Base-by-base conservation (phyloP, 148 eudicot species). In the Cornus kousa region DNA sequence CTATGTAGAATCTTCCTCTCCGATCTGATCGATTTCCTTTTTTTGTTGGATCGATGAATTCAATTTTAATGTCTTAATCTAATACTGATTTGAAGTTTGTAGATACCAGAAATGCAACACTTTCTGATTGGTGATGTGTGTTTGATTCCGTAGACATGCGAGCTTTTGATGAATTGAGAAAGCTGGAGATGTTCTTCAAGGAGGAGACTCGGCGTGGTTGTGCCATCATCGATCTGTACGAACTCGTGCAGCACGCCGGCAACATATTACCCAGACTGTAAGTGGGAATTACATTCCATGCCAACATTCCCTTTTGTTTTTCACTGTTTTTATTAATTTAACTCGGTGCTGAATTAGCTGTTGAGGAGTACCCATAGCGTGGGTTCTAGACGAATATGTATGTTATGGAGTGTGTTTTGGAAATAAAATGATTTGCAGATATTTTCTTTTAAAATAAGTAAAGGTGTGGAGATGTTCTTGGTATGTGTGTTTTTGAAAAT, bases 221-320 rank as follows among this genome's bases (percentile, higher is more conserved):
- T 87, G 92, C 99, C 16, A 88, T 93, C 46, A 89, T 93, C 73
- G 99, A 96, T 88, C 93, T 93, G 14, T 96, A 96, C 64, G 99
- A 96, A 86, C 95, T 96, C 50, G 99, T 93, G 78, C 99, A 96
- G 87, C 98, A 96, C 48, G 99, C 98, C 19, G 98, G 99, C 81
- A 96, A 96, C 88, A 93, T 96, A 13, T 92, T 96, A 82, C 99
- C 99, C 37, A 85, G 99, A 88, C 68, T 93, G 99, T 96, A 86
- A 92, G 99, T 84, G 50, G 20, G 17, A 65, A 32, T 75, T 73
- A n/a, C 64, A 16, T 50, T 28, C 37, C 37, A 19, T 24, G 39
- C 55, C 16, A 19, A 28, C 28, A 28, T 28, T 57, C 33, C 17
- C 71, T 28, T 39, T 33, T 31, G 28, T 48, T 32, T 35, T 35